Conservation (phyloP, 2,329 filamentous ascomycete genomes). For the Ophioceras dolichostomum region DNA sequence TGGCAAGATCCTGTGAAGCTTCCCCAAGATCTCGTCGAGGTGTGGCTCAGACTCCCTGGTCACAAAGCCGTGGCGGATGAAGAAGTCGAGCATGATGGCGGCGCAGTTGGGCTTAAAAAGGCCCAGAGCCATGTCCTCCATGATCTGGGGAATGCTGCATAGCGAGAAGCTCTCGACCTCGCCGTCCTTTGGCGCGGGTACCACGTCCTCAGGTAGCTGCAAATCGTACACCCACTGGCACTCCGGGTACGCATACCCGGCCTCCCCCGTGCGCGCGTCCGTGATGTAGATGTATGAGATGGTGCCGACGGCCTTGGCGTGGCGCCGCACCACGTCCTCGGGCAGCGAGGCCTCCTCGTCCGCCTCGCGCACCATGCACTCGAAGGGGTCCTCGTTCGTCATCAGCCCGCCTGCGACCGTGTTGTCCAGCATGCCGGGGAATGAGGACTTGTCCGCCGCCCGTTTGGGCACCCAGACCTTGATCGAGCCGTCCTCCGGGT, state of each 20-base stretch:
- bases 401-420: slow-evolving; percentile 77
- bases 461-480: slow-evolving; percentile 78
- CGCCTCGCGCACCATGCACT: slow-evolving; percentile 74
- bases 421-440: slow-evolving; percentile 88
- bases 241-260: slow-evolving; percentile 76
- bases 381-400: slow-evolving; percentile 67
- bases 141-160: slow-evolving; percentile 59
- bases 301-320: slow-evolving; percentile 48
- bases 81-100: slow-evolving; percentile 75
- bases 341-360: slow-evolving; percentile 80
- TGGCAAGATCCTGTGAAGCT: slow-evolving; percentile 67
- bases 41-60: slow-evolving; percentile 68
- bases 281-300: slow-evolving; percentile 81
- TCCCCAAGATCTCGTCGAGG: slow-evolving; percentile 61
- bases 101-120: slow-evolving; percentile 93
- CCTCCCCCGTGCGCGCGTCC: slow-evolving; percentile 63
- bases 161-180: slow-evolving; percentile 82
- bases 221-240: slow-evolving; percentile 87
- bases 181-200: slow-evolving; percentile 68
- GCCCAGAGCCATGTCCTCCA: slow-evolving; percentile 53
- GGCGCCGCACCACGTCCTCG: slow-evolving; percentile 51
- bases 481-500: slow-evolving; percentile 38
- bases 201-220: slow-evolving; percentile 54
- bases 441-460: slow-evolving; percentile 69
- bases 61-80: slow-evolving; percentile 72